Percentiles rank a stretch among this genome's conserved stretches.
These are phyloP conservation scores for Leishmania mexicana DNA, from an alignment of 208 protist genomes.

Conservation along the genomic window DNA sequence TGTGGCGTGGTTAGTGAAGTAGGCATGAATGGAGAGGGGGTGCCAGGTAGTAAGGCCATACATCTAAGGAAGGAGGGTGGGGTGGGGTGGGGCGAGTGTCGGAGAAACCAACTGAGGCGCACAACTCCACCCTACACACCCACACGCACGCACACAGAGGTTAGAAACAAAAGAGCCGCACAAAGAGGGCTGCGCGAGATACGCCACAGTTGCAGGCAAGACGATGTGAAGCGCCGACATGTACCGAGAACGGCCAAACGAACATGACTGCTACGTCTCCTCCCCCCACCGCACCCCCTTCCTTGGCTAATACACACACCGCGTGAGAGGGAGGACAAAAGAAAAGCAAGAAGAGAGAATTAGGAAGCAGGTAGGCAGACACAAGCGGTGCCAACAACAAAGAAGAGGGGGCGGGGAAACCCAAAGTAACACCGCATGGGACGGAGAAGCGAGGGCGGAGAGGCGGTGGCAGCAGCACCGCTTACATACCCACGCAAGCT, in stretches of 20 bases:
- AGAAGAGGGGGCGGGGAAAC: background rate
- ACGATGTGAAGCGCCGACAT: background rate
- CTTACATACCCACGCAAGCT: background rate
- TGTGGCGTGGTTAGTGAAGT: background rate
- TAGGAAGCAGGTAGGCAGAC: background rate
- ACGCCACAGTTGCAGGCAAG: background rate
- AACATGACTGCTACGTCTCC: background rate
- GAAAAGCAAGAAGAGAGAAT: background rate
- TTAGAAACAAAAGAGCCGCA: background rate
- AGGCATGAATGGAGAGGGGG: background rate
- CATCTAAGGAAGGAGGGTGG: background rate
- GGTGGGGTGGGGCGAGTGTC: background rate
- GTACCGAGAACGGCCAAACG: background rate
- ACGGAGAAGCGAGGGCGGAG: background rate
- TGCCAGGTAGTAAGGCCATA: background rate
- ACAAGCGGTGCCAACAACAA: background rate
- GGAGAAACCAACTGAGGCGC: background rate
- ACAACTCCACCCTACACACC: background rate
- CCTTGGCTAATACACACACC: background rate
- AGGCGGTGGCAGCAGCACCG: background rate
- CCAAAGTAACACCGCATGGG: background rate
- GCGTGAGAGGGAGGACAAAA: background rate
- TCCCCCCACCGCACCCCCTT: background rate
- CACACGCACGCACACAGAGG: background rate
- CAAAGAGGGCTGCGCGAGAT: background rate